Evolutionary conservation across 2,329 filamentous ascomycete species (phyloP).

Genomic region (Phyllosticta citribraziliensis): DNA sequence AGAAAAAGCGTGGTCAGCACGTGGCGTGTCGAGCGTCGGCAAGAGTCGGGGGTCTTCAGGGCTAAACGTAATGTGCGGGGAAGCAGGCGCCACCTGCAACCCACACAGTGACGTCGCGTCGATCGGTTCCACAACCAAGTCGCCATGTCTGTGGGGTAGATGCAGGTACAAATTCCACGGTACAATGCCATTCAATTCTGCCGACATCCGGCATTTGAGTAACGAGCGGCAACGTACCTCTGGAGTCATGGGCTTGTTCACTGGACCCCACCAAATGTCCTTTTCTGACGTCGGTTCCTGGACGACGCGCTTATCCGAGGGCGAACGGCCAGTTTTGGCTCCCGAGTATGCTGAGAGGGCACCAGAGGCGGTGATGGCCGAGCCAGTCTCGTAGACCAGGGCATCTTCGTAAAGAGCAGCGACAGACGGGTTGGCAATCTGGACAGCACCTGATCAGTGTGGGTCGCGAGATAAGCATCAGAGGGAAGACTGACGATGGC

Average conservation of each 20-base stretch:
- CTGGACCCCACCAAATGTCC: constrained; percentile 96
- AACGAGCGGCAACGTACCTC: constrained; percentile 59
- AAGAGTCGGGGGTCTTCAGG: neutral
- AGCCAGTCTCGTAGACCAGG: constrained; percentile 92
- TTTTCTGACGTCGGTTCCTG: constrained; percentile 82
- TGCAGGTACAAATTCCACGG: constrained; percentile 2
- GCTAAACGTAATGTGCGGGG: constrained; percentile 18
- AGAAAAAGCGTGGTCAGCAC: constrained; percentile 19
- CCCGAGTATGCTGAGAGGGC: constrained; percentile 96
- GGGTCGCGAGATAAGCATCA: neutral
- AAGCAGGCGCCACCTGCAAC: constrained; percentile 16
- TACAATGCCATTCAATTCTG: neutral
- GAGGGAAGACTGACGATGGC: constrained; percentile 63
- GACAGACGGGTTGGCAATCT: constrained; percentile 86
- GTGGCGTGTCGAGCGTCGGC: constrained; percentile 5
- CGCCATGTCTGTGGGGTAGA: constrained; percentile 6
- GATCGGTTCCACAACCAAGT: neutral
- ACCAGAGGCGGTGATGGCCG: constrained; percentile 91
- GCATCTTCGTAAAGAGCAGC: constrained; percentile 98
- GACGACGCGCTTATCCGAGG: constrained; percentile 94
- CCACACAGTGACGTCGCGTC: constrained; percentile 22
- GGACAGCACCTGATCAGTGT: neutral
- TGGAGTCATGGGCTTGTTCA: constrained; percentile 97
- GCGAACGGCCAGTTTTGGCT: constrained; percentile 94
- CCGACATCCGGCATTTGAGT: neutral